phyloP scores from a whole-genome alignment of 495 filamentous ascomycete genomes.

The Pseudoneurospora amorphoporcata region DNA sequence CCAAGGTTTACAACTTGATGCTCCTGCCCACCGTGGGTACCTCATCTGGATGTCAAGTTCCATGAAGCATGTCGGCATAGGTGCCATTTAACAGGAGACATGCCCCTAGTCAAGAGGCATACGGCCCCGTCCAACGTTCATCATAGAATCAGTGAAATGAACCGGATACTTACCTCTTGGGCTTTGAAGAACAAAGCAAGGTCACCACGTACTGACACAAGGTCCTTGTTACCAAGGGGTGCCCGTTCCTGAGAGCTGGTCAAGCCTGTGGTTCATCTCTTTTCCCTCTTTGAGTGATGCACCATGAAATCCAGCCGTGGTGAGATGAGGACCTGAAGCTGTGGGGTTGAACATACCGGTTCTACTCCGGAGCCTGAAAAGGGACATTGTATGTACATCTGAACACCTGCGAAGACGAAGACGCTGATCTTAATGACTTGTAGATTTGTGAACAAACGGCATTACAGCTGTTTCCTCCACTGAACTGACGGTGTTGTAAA shows the following conservation, averaged over 20 bases:
- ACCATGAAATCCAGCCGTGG: not conserved
- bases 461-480: not conserved
- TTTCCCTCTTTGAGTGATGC: not conserved
- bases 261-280: not conserved
- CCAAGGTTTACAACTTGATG: not conserved
- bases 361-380: not conserved
- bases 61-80: not conserved
- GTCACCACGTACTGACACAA: not conserved
- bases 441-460: not conserved
- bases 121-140: not conserved
- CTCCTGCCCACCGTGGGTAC: not conserved
- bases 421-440: not conserved
- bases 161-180: not conserved
- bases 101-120: not conserved
- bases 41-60: not conserved
- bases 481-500: not conserved
- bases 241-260: not conserved
- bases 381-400: not conserved
- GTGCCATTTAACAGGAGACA: not conserved
- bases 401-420: not conserved
- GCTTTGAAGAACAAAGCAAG: not conserved
- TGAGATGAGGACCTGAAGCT: not conserved
- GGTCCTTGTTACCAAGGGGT: not conserved
- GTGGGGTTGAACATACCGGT: not conserved
- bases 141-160: not conserved